Evolutionary conservation across 2,329 filamentous ascomycete genomes (phyloP).

Genomic region (Fusarium burgessii): DNA sequence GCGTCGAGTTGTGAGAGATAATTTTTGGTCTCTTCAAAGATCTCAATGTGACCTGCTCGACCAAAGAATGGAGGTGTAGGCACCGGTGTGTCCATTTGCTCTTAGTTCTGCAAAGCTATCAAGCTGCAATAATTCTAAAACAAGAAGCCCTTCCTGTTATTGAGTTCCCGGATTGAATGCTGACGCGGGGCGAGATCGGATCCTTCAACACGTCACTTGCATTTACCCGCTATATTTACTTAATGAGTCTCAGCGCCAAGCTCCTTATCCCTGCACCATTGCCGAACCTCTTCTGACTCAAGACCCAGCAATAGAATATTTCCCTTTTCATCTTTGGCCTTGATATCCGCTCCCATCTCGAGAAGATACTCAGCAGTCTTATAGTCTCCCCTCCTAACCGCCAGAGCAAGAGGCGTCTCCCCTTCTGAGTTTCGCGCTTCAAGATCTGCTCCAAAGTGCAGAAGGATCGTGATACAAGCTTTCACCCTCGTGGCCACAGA

Average conservation of each 20-base stretch:
- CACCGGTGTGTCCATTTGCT: not conserved
- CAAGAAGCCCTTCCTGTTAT: too few relatives aligned
- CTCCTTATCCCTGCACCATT: not conserved
- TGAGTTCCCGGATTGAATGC: not conserved
- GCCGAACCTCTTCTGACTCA: not conserved
- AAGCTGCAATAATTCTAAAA: too few relatives aligned
- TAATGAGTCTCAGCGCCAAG: not conserved
- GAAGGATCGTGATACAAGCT: not conserved
- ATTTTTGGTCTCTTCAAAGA: conserved; percentile 16
- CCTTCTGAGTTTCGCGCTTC: not conserved
- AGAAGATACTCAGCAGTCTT: not conserved
- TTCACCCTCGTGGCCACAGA: not conserved
- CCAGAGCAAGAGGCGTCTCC: not conserved
- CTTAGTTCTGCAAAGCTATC: too few relatives aligned
- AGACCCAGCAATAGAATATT: too few relatives aligned
- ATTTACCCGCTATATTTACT: not conserved
- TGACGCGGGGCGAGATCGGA: not conserved
- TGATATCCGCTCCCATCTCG: not conserved
- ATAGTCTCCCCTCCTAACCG: not conserved
- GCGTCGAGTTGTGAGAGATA: conserved; percentile 3
- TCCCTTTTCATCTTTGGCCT: not conserved
- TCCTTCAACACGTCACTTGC: not conserved
- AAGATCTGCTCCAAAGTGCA: not conserved
- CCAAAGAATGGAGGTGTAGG: conserved; percentile 9
- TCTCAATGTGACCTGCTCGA: not conserved